Evolutionary conservation across 2,329 filamentous ascomycete species (phyloP).

Genomic region (Chlorencoelia australis): DNA sequence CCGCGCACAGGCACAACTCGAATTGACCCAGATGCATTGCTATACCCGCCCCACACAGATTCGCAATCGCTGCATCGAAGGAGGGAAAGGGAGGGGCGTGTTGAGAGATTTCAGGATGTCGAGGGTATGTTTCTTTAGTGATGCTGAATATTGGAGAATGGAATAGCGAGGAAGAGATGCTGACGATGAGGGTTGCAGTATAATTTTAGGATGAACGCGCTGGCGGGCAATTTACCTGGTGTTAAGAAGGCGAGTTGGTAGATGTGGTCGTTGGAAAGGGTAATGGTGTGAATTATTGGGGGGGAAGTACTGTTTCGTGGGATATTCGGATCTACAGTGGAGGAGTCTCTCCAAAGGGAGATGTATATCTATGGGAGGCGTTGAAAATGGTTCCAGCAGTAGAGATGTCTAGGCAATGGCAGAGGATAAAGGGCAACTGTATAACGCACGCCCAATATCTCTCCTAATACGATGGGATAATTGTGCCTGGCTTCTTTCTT

Average conservation of each 20-base stretch:
- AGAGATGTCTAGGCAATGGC: no score
- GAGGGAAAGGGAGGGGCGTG: constrained; percentile 85
- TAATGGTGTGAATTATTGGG: no score
- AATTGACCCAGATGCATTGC: constrained; percentile 89
- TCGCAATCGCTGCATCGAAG: constrained; percentile 83
- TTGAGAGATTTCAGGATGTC: constrained; percentile 87
- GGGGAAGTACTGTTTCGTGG: no score
- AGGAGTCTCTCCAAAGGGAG: no score
- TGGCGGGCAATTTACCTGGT: constrained; percentile 77
- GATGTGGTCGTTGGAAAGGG: no score
- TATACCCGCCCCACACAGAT: constrained; percentile 93
- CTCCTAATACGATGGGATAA: no score
- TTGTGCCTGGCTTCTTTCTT: no score
- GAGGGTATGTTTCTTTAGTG: constrained; percentile 54
- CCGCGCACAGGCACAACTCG: constrained; percentile 84
- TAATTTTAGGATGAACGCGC: constrained; percentile 83
- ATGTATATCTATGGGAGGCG: no score
- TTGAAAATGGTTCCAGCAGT: no score
- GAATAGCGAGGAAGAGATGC: neutral
- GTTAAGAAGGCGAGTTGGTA: constrained; percentile 98
- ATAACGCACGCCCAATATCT: no score
- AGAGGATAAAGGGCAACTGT: no score
- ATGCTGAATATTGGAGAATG: neutral
- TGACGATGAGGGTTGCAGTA: constrained; percentile 46
- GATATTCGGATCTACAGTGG: no score